Base-by-base conservation (phyloP, 2,329 filamentous ascomycete genomes). In the Fusarium papillatum region DNA sequence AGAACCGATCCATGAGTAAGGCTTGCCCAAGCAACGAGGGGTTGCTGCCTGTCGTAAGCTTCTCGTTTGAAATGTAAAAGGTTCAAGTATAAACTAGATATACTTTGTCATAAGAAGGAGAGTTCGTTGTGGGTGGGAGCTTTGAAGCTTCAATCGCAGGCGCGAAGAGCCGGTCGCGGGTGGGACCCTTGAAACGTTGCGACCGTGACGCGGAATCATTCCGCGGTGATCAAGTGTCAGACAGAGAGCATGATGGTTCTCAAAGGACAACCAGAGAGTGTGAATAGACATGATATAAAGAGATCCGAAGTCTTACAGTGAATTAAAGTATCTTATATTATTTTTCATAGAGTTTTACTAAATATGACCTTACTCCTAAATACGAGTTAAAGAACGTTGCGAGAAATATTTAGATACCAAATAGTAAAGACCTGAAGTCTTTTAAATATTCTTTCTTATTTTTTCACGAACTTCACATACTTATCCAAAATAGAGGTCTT, bases 91-190 rank as follows among this genome's bases (percentile, higher is more conserved):
- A 60, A 26, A 36, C 31, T 64, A 48, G 43, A 48, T 22, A 31
- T 64, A 39, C 19, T 22, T 34, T 46, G 55, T 53, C 57, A 19
- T 26, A 31, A 53, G 29, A 36, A 16, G 39, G 46, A 43, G 31
- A 69, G 24, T 59, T 34, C 19, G 50, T 31, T 62, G 67, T 41
- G 36, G 61, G 31, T 66, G 57, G 65, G 29, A 62, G 53, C 53
- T 61, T 66, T 31, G 64, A 61, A 69, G 70, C 70, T 76, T 67
- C 38, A 76, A 53, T 73, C 68, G 61, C 70, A 38, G 34, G 63
- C 73, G 73, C 71, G 64, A 36, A 74, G 48, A 26, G 64, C 38
- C 46, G 63, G 46, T 61, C 24, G 26, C 66, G 66, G 64, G 71
- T 75, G 71, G 74, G 69, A 66, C 71, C 53, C 17, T 60, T 69